Percentiles rank a stretch among this genome's conserved stretches.
Evolutionary conservation across 2,329 filamentous ascomycete species (phyloP).

Genomic region (Aureobasidium leucospermi): DNA sequence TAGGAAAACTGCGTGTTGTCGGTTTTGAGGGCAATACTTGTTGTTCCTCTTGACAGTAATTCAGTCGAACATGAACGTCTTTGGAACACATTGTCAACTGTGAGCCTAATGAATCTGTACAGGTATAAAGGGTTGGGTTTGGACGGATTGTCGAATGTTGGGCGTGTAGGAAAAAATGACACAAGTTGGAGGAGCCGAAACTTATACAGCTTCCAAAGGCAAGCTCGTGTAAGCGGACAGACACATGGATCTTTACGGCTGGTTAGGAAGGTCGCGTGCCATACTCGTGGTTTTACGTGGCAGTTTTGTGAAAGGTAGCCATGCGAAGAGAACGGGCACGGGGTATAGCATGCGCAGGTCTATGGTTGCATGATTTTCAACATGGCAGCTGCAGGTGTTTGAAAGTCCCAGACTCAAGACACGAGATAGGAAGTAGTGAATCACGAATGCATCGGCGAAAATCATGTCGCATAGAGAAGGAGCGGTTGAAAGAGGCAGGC

Average conservation of each 20-base stretch:
- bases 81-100: neutral
- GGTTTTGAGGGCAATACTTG: too few species aligned
- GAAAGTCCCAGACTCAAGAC: too few species aligned
- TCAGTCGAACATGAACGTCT: conserved; percentile 20
- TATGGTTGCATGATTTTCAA: neutral
- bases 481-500: too few species aligned
- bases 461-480: too few species aligned
- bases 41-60: conserved; percentile 16
- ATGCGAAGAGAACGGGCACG: neutral
- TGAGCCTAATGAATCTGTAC: neutral
- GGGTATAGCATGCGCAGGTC: neutral
- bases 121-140: neutral
- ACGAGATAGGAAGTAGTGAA: too few species aligned
- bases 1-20: too few species aligned
- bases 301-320: neutral
- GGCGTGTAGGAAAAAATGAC: too few species aligned
- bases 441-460: too few species aligned
- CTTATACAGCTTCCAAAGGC: neutral
- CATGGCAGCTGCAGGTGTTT: too few species aligned
- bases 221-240: neutral
- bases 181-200: neutral
- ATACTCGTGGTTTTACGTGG: neutral
- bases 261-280: neutral
- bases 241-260: neutral
- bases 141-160: too few species aligned